These are phyloP conservation scores for Geranium incanum DNA, from an alignment of 441 rosid species.

Conservation along the genomic window DNA sequence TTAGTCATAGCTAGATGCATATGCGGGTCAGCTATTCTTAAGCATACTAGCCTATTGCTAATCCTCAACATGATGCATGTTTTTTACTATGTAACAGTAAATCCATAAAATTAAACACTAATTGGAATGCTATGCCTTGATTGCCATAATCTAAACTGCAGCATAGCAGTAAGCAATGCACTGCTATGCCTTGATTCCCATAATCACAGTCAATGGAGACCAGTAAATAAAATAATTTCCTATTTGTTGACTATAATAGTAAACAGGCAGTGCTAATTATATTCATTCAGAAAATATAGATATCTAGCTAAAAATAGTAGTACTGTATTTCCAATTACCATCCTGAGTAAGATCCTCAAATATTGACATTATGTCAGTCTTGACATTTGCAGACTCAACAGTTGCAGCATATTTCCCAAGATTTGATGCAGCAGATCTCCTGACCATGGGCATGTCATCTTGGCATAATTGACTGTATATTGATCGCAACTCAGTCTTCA, in stretches of 20 bases:
- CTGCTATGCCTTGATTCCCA: background rate
- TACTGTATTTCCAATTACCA: conserved; percentile 37
- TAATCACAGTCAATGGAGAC: background rate
- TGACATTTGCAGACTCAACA: conserved; percentile 67
- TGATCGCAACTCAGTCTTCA: conserved; percentile 65
- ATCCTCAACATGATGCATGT: background rate
- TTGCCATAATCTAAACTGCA: background rate
- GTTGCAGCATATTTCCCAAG: conserved; percentile 91
- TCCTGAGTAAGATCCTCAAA: conserved; percentile 83
- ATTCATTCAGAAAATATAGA: no score
- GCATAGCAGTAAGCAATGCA: background rate
- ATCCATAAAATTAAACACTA: background rate
- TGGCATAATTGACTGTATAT: conserved; percentile 71
- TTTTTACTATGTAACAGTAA: background rate
- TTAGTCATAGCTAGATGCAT: background rate
- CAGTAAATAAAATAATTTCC: no score
- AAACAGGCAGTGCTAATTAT: no score
- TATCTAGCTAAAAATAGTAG: background rate
- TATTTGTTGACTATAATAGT: no score
- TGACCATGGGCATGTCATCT: conserved; percentile 99
- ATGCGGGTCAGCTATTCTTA: background rate
- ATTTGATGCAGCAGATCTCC: conserved; percentile 91
- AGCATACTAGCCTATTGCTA: background rate
- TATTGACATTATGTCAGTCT: conserved; percentile 72
- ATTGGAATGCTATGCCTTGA: background rate